A percentile compares a stretch with the other conserved stretches of the same genome.
Evolutionary conservation across 2,329 filamentous ascomycete species (phyloP).

Genomic region (Exophiala spinifera): DNA sequence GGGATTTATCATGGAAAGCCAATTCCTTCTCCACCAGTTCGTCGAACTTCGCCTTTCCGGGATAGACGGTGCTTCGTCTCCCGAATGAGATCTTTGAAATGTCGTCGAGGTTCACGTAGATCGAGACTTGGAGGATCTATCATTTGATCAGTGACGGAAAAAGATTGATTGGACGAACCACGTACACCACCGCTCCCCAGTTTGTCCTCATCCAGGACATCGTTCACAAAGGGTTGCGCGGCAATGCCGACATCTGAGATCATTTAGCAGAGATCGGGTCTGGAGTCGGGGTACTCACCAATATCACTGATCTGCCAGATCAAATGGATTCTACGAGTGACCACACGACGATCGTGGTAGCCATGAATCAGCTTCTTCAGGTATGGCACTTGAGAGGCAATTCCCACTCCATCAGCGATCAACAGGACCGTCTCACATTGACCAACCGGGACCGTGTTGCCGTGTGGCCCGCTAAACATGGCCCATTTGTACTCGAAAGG

Average conservation of each 20-base stretch:
- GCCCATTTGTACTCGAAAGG: not conserved
- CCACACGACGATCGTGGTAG: constrained; percentile 34
- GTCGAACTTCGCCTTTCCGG: not conserved
- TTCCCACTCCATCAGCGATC: constrained; percentile 35
- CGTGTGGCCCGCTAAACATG: constrained; percentile 36
- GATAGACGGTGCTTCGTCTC: not conserved
- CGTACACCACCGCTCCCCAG: constrained; percentile 1
- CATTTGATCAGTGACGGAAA: not conserved
- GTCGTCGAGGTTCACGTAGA: not conserved
- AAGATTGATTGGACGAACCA: not conserved
- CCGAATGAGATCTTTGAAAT: not conserved
- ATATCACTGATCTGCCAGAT: constrained; percentile 35
- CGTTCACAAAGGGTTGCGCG: constrained; percentile 2
- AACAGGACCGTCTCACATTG: constrained; percentile 36
- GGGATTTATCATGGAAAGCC: not conserved
- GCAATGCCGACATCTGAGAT: constrained; percentile 1
- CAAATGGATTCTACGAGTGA: constrained; percentile 33
- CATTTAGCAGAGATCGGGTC: not conserved
- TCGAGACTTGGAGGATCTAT: not conserved
- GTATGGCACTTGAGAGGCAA: constrained; percentile 34
- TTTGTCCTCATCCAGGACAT: not conserved
- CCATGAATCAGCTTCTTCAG: constrained; percentile 39
- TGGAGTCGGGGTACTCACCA: constrained; percentile 23
- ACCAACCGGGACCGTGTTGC: constrained; percentile 29
- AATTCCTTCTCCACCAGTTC: not conserved